phyloP scores from a whole-genome alignment of 805 yeast genomes.

The Starmera amethionina region DNA sequence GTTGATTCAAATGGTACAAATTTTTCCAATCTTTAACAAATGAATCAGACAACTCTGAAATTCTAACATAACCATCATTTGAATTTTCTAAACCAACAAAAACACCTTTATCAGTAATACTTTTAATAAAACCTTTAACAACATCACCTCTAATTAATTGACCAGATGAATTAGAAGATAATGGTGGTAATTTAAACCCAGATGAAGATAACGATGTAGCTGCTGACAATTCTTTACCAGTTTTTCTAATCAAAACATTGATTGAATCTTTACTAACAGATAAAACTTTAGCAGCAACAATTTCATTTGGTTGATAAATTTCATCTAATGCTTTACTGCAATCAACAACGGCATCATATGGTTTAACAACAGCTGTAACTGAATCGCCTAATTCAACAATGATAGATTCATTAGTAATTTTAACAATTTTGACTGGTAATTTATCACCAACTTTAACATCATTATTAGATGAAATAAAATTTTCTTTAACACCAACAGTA shows the following conservation, averaged over 20 bases:
- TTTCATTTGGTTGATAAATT: slow-evolving; percentile 39
- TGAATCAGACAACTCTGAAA: slow-evolving; percentile 72
- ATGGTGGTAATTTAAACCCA: not conserved
- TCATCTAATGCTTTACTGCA: slow-evolving; percentile 44
- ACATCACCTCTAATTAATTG: slow-evolving; percentile 63
- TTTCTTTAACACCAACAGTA: slow-evolving; percentile 38
- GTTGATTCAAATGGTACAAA: slow-evolving; percentile 58
- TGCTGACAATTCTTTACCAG: slow-evolving; percentile 36
- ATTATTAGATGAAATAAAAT: slow-evolving; percentile 28
- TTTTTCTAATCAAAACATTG: slow-evolving; percentile 54
- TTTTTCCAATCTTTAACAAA: slow-evolving; percentile 85
- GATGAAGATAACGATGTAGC: slow-evolving; percentile 40
- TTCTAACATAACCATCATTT: slow-evolving; percentile 70
- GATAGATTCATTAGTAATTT: slow-evolving; percentile 48
- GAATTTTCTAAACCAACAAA: slow-evolving; percentile 67
- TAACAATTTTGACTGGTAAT: slow-evolving; percentile 54
- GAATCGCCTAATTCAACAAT: slow-evolving; percentile 60
- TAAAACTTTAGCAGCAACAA: slow-evolving; percentile 46
- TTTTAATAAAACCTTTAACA: slow-evolving; percentile 73
- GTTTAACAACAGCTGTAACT: slow-evolving; percentile 53
- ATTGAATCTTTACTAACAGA: slow-evolving; percentile 28
- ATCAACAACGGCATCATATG: slow-evolving; percentile 71
- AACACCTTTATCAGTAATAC: slow-evolving; percentile 65
- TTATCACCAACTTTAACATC: slow-evolving; percentile 46
- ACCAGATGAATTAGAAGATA: slow-evolving; percentile 5